Evolutionary conservation across 2,329 filamentous ascomycete genomes (phyloP), one percentile per base, ranked within the genome.

Genomic region (Microsporum canis): DNA sequence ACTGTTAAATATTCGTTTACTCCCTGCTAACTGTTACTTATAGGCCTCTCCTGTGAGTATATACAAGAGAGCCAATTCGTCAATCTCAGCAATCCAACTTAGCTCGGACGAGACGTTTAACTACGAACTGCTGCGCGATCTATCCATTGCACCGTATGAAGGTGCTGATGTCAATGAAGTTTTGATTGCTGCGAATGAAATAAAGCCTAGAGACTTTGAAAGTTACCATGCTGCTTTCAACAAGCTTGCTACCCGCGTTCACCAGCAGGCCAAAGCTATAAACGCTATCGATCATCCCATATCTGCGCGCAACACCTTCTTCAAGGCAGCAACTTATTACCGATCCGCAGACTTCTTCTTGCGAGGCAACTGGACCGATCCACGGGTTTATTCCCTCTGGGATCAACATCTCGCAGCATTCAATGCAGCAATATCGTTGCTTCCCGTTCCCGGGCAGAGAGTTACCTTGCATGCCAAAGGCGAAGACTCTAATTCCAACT

Each of bases 281-380:
- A 38, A 61, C 3, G 2, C 38, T n/a, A 41, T 12, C 8, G 34
- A 60, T n/a, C 60, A 65, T 6, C 66, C 61, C 3, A 45, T 64
- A 51, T 62, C 60, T 36, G 64, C 60, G 4, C 47, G 71, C 12
- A 68, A 73, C 39, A 65, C 66, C 14, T 67, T 65, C 64, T 78
- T 79, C 64, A 70, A 68, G 3, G 72, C 75, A 5, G 63, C 45
- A 0, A 73, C 67, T 1, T 79, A 79, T 65, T 78, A 72, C 63
- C 72, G 77, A 27, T 61, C 67, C 0, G 72, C 77, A 14, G 73
- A 75, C 62, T 77, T 77, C 62, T 79, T 72, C 63, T 67, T 78
- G 3, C 71, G 74, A 49, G 71, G 68, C 0, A 73, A 79, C 66
- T 69, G 68, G 70, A 68, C 56, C 5, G 72, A 79, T 57, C 72